Base-by-base conservation (phyloP, 768 basidiomycete genomes). In the Mycena haematopus region DNA sequence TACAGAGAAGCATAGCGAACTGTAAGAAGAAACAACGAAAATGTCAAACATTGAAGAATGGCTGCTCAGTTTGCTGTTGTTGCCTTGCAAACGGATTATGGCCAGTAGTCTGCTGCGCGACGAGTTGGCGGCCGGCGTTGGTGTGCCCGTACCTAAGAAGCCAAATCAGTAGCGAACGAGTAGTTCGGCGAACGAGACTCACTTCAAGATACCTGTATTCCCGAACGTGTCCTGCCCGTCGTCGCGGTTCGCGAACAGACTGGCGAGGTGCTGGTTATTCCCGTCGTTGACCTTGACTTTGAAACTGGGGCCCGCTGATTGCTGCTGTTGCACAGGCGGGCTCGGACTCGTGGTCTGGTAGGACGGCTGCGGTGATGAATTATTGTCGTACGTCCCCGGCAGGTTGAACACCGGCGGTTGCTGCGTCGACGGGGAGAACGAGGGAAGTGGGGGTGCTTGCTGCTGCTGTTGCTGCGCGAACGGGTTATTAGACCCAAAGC, bases 201-300 rank as follows among this genome's bases (percentile, higher is more conserved):
- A 87, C 81, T 95, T 85, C 65, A 96, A 73, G 54, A 80, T 64
- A 21, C 96, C 96, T 33, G 86, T 69, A 73, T 99, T 99, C 53
- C 96, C 96, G 72, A 98, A 99, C 56, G 96, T 96, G 76, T 99
- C 97, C 72, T 91, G 80, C 1, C 97, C 96, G 68, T 93, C 95
- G 59, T 97, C 96, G 53, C 90, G 82, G 70, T 92, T 93, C 7
- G 93, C 96, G 65, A 98, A 88, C 68, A 98, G 75, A 56, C 75
- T 79, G 2, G 96, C 95, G 56, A 99, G 84, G 38, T 89, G 84
- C 15, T 93, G 84, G 63, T 91, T 86, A 73, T 96, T 93, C 51
- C 82, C 79, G 50, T 79, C 80, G 36, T 74, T 78, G 35, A 75
- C 75, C 77, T 81, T 77, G 77, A 80, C 78, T 21, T 75, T 71